phyloP scores from a whole-genome alignment of 192 early-diverging fungal species.

The Lobulomyces angularis region DNA sequence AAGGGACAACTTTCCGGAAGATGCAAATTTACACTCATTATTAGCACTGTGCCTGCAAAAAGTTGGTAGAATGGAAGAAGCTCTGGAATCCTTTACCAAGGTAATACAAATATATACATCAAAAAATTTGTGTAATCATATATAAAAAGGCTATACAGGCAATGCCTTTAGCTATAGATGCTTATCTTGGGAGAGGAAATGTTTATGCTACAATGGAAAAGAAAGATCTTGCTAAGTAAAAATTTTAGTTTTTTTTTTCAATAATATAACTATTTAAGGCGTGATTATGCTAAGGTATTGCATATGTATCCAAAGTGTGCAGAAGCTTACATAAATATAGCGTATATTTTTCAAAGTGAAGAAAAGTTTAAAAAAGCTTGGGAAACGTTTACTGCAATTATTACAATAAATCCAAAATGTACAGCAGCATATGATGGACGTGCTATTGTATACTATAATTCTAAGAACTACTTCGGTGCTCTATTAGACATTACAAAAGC shows the following conservation, averaged over 20 bases:
- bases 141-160: constrained; percentile 24
- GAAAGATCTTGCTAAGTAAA: constrained; percentile 2
- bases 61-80: constrained; percentile 27
- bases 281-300: constrained; percentile 38
- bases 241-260: background rate
- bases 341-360: constrained; percentile 36
- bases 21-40: constrained; percentile 27
- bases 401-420: constrained; percentile 26
- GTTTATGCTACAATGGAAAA: constrained; percentile 24
- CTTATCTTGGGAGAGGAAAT: constrained; percentile 38
- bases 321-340: constrained; percentile 38
- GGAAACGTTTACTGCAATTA: constrained; percentile 29
- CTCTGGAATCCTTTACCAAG: constrained; percentile 25
- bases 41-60: constrained; percentile 38
- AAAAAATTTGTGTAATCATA: background rate
- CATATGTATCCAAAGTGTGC: constrained; percentile 37
- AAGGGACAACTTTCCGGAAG: constrained; percentile 36
- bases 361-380: constrained; percentile 28
- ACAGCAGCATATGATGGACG: constrained; percentile 40
- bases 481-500: constrained; percentile 37
- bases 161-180: constrained; percentile 29
- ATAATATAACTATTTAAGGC: constrained; percentile 5
- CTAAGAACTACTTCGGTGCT: constrained; percentile 35
- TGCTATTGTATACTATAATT: constrained; percentile 22
- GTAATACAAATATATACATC: constrained; percentile 9